These are phyloP conservation scores for Colletotrichum horii DNA, from an alignment of 2,329 filamentous ascomycete species.

Conservation along the genomic window DNA sequence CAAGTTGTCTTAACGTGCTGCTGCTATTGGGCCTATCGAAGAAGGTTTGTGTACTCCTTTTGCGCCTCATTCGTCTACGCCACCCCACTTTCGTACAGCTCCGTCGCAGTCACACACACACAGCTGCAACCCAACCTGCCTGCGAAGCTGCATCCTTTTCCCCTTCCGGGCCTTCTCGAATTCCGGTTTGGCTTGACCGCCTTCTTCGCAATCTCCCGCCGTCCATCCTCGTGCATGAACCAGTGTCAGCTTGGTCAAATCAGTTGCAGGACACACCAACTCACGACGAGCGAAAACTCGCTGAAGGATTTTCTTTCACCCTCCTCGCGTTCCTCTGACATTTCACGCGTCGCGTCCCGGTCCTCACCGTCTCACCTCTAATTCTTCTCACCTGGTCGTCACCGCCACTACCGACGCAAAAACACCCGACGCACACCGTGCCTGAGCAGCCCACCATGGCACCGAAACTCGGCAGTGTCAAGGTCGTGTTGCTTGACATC, in stretches of 20 bases:
- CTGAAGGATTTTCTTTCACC: not conserved
- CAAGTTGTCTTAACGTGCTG: not conserved
- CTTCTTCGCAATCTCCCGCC: conserved; percentile 18
- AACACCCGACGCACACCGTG: not conserved
- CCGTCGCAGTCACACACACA: not conserved
- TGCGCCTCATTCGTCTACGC: conserved; percentile 1
- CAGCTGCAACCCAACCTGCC: not conserved
- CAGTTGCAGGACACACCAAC: not conserved
- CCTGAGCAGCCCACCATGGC: conserved; percentile 31
- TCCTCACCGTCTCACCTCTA: not conserved
- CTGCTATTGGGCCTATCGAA: not conserved
- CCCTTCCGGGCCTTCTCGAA: conserved; percentile 6
- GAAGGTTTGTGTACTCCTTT: not conserved
- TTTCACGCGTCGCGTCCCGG: conserved; percentile 2
- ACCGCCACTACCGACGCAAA: not conserved
- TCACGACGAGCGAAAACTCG: not conserved
- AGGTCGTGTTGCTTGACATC: conserved; percentile 62
- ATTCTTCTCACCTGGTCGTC: not conserved
- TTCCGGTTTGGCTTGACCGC: conserved; percentile 21
- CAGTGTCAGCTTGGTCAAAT: not conserved
- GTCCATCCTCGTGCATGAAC: conserved; percentile 13
- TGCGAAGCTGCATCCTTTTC: not conserved
- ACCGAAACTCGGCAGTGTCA: conserved; percentile 36
- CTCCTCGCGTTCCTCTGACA: not conserved
- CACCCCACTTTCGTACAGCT: conserved; percentile 5